A percentile compares a stretch with the other conserved stretches of the same genome.
Conservation (phyloP, 2,329 filamentous ascomycete genomes). For the Hypoxylon sp. region DNA sequence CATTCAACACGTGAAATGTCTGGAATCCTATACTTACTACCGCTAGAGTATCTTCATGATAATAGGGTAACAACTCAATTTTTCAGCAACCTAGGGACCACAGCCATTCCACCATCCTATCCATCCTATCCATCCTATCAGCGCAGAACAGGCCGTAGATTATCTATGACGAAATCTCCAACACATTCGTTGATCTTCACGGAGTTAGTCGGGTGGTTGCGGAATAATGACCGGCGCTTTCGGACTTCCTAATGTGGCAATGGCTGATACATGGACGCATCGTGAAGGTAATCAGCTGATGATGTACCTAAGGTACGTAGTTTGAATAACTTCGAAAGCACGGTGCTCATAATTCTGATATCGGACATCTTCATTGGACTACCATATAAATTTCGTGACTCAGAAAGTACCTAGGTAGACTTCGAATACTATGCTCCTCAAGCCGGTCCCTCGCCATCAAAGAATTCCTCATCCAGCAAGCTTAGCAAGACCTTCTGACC, state of each 20-base stretch:
- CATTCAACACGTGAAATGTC: not conserved
- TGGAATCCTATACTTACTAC: not conserved
- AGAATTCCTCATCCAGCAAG: conserved; percentile 56
- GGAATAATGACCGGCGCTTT: not conserved
- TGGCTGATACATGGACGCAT: not conserved
- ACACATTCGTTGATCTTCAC: not conserved
- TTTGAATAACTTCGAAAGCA: not conserved
- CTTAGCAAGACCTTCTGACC: conserved; percentile 55
- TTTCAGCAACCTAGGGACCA: not conserved
- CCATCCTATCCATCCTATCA: too few relatives aligned
- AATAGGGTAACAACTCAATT: not conserved
- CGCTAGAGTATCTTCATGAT: not conserved
- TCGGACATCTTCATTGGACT: not conserved
- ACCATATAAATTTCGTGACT: too few relatives aligned
- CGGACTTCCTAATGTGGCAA: not conserved
- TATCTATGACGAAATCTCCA: not conserved
- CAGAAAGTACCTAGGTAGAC: not conserved
- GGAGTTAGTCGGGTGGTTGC: not conserved
- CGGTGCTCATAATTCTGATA: not conserved
- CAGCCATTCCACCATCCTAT: not conserved
- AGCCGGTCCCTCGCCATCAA: conserved; percentile 52
- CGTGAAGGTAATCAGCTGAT: too few relatives aligned
- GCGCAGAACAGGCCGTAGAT: not conserved
- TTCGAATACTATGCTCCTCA: not conserved
- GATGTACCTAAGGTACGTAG: not conserved